Base-by-base conservation (phyloP, 441 rosid genomes). In the Adansonia rubrostipa region DNA sequence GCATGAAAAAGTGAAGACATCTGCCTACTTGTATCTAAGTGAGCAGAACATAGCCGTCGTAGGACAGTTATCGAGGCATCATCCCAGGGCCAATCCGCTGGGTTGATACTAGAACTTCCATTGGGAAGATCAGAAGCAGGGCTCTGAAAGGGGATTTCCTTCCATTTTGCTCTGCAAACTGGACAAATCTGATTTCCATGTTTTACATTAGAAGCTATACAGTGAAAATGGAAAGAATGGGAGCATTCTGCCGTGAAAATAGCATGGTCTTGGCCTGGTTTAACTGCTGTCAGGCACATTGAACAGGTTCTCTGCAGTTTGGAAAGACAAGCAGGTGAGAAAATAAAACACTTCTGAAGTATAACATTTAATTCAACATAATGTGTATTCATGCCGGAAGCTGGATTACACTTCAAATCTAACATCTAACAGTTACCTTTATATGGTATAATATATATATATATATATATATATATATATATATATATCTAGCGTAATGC, bases 251-350 rank as follows among this genome's bases (percentile, higher is more conserved):
- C 42, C 6, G 42, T 36, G 42, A 36, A 36, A 36, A 36, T 36
- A 36, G 42, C 95, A 11, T 91, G 93, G 20, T 93, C 95, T 48
- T 82, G 83, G 5, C 95, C 93, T 4, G 88, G 74, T 83, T 85
- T 91, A 84, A 91, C 86, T 76, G 83, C 57, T 64, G 85, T 86
- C 68, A 91, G 83, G 72, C 95, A 91, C 82, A 91, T 91, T 10
- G 95, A 85, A 83, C 95, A 91, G 1, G 85, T 86, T 80, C 72
- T 85, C 93, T 91, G 92, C 83, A 80, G 33, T 56, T 68, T 48
- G 40, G 53, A 86, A 61, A 42, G 77, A 71, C 47, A 69, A 64
- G 67, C 42, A 14, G 24, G 63, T 84, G 48, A 84, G 79, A 66
- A 66, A 70, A 14, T 22, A 61, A 36, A 17, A 71, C 71, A 33